phyloP scores from a whole-genome alignment of 83 land plant genomes.

The Picea abies region DNA sequence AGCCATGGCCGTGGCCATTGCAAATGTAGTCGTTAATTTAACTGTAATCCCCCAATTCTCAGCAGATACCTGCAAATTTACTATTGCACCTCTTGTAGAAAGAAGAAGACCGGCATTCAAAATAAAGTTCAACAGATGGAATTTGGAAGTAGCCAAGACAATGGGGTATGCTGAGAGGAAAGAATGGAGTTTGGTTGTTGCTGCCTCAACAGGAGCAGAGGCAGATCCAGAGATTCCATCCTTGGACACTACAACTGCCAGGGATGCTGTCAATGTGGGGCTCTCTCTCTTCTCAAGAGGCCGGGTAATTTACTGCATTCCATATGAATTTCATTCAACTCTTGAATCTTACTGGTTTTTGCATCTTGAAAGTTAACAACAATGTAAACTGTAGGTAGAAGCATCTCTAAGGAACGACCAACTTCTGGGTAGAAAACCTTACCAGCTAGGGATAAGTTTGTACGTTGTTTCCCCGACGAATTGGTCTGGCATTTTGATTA shows the following conservation, averaged over 20 bases:
- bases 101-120: not conserved
- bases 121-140: not conserved
- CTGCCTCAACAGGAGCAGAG: not conserved
- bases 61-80: not conserved
- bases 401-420: not conserved
- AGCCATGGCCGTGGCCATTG: not conserved
- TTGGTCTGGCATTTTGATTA: too few relatives aligned
- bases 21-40: not conserved
- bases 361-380: not conserved
- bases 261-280: slow-evolving; percentile 71
- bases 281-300: slow-evolving; percentile 84
- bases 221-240: slow-evolving; percentile 8
- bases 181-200: not conserved
- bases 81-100: not conserved
- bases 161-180: not conserved
- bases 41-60: not conserved
- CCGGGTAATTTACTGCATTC: slow-evolving; percentile 42
- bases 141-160: not conserved
- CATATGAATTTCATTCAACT: not conserved
- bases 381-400: not conserved
- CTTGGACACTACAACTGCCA: slow-evolving; percentile 47
- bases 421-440: not conserved
- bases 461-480: too few relatives aligned
- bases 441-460: too few relatives aligned
- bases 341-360: not conserved